Base-by-base conservation (phyloP, 352 stramenopile species). In the Thraustochytrium striatum region DNA sequence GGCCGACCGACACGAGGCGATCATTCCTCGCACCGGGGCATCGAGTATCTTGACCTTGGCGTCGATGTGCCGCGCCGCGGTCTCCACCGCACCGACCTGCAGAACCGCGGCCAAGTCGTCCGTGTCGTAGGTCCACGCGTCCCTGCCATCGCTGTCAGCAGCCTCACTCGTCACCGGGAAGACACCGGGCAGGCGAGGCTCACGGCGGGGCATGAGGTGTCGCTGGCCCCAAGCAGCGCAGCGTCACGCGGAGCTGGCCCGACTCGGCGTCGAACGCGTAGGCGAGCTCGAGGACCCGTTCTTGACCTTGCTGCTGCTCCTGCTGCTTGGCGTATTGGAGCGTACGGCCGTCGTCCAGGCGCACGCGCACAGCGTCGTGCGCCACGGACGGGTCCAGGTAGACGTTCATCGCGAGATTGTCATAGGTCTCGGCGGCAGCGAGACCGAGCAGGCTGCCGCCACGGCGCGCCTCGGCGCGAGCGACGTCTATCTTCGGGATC, bases 321-420 rank as follows among this genome's bases (percentile, higher is more conserved):
- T 55, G 47, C 16, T 25, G 47, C 25, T 61, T 41, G 30, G 83
- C 36, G 57, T 87, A 86, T n/a, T 59, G 79, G 16, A 82, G 70
- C 21, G 84, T 68, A 11, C 82, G 38, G 35, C 84, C 84, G 44
- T 85, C 83, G 57, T 87, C 84, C 36, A 86, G 82, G 69, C 85
- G 84, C 21, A 87, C 61, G 5, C 69, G 43, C 19, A 78, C 82
- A 21, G 55, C 55, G 35, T 81, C 75, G 33, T 57, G 57, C 3
- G 57, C 5, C 13, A 59, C 41, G 2, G 72, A 81, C 32, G 82
- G 72, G 3, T 85, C 61, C 11, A 87, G 69, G 11, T 82, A 21
- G 36, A 87, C 28, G n/a, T 69, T 53, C 25, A 87, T 21, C 21
- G 43, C 65, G 16, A 55, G 53, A 7, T 82, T 19, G 25, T 72